Evolutionary conservation across 768 basidiomycete genomes (phyloP).

Genomic region (Exsudoporus frostii): DNA sequence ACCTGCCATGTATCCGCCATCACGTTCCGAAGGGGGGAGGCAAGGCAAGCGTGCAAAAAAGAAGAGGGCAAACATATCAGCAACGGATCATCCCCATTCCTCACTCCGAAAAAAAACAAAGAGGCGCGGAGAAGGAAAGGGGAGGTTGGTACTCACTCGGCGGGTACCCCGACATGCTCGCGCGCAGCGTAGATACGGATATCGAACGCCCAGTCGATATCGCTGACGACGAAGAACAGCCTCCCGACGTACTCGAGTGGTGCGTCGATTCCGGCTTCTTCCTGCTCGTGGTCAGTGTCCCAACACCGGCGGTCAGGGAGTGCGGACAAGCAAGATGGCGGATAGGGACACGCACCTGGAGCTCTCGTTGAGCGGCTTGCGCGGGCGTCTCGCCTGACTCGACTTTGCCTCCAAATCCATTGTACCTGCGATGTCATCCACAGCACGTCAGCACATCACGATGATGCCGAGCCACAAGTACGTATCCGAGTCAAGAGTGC

Average conservation of each 20-base stretch:
- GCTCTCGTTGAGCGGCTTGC: conserved; percentile 75
- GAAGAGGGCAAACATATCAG: neutral
- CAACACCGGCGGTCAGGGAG: neutral
- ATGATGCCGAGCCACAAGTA: neutral
- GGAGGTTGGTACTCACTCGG: conserved; percentile 50
- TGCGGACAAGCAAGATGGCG: neutral
- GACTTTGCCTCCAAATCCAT: conserved; percentile 89
- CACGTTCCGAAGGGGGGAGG: neutral
- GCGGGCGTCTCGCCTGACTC: conserved; percentile 66
- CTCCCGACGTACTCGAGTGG: conserved; percentile 60
- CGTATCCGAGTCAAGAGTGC: neutral
- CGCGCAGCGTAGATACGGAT: conserved; percentile 72
- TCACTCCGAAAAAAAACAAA: neutral
- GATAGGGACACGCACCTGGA: conserved; percentile 41
- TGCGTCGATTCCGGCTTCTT: conserved; percentile 77
- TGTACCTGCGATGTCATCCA: conserved; percentile 50
- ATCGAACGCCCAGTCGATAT: conserved; percentile 57
- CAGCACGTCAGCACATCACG: neutral
- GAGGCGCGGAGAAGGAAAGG: neutral
- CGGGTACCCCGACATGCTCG: conserved; percentile 54
- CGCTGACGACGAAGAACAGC: conserved; percentile 59
- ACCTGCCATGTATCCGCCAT: conserved; percentile 43
- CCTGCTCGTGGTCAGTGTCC: conserved; percentile 41
- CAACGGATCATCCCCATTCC: neutral
- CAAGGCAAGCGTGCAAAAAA: neutral